Evolutionary conservation across 176 grass and related monocot species (phyloP).

Genomic region (Eragrostis curvula): DNA sequence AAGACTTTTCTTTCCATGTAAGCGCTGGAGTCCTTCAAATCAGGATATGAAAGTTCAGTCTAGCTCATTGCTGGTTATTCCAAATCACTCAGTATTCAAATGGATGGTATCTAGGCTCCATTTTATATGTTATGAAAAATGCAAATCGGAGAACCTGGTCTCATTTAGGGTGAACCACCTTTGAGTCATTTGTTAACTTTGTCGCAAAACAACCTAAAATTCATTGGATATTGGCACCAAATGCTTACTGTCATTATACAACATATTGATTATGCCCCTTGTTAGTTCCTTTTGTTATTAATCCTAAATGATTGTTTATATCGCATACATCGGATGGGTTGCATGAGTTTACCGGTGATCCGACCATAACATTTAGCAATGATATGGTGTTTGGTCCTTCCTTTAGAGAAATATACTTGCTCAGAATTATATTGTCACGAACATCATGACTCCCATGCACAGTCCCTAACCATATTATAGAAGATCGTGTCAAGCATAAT

Average conservation of each 20-base stretch:
- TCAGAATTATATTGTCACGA: conserved; percentile 47
- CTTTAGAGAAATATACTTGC: conserved; percentile 44
- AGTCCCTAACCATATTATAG: conserved; percentile 52
- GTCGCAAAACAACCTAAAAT: too few relatives aligned
- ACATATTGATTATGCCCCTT: background rate
- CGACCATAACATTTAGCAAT: conserved; percentile 91
- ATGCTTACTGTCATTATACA: too few relatives aligned
- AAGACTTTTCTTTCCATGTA: conserved; percentile 73
- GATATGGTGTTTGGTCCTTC: conserved; percentile 77
- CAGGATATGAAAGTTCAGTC: conserved; percentile 31
- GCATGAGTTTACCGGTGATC: conserved; percentile 71
- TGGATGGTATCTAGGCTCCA: too few relatives aligned
- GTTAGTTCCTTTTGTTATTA: background rate
- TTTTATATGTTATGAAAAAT: background rate
- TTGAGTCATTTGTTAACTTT: too few relatives aligned
- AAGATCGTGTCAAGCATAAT: conserved; percentile 9
- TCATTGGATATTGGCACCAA: too few relatives aligned
- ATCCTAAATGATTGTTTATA: background rate
- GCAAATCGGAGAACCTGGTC: too few relatives aligned
- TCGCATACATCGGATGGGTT: background rate
- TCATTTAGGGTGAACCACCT: too few relatives aligned
- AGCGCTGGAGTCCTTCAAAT: conserved; percentile 66
- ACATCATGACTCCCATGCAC: conserved; percentile 65
- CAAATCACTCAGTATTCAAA: background rate
- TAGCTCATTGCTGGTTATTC: background rate